Evolutionary conservation across 129 eudicot species (phyloP).

Genomic region (Artemisia tridentata): DNA sequence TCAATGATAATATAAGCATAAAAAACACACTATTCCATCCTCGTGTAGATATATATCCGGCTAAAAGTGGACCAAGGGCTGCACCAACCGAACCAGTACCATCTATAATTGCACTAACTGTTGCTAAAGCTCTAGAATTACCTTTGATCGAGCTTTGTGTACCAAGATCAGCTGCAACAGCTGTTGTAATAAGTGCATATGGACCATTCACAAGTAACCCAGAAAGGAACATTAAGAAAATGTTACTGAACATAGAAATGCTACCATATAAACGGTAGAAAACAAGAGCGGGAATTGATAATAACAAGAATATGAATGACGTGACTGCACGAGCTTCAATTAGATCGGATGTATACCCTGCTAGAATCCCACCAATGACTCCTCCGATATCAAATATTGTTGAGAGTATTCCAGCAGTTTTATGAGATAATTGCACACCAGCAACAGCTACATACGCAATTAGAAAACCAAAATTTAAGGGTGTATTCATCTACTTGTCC

Average conservation of each 20-base stretch:
- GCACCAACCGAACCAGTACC: slow-evolving; percentile 98
- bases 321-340: slow-evolving; percentile 88
- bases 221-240: slow-evolving; percentile 58
- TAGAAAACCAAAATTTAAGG: background rate
- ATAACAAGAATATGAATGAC: slow-evolving; percentile 50
- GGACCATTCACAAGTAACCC: slow-evolving; percentile 92
- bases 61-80: slow-evolving; percentile 90
- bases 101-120: slow-evolving; percentile 91
- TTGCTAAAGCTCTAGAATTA: slow-evolving; percentile 86
- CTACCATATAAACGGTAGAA: slow-evolving; percentile 79
- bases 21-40: slow-evolving; percentile 89
- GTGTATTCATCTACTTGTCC: background rate
- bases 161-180: slow-evolving; percentile 95
- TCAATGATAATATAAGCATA: slow-evolving; percentile 72
- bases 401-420: slow-evolving; percentile 89
- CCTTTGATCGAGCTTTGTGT: slow-evolving; percentile 61
- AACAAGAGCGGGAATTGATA: slow-evolving; percentile 70
- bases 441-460: slow-evolving; percentile 62
- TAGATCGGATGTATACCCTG: slow-evolving; percentile 71
- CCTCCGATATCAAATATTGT: slow-evolving; percentile 94
- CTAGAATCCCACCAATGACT: slow-evolving; percentile 76
- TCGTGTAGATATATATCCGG: slow-evolving; percentile 83
- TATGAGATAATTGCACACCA: slow-evolving; percentile 89
- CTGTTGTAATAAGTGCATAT: slow-evolving; percentile 81
- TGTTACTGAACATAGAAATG: slow-evolving; percentile 61